These are phyloP conservation scores for Candida tibetensis DNA, from an alignment of 805 yeast species.

Conservation along the genomic window DNA sequence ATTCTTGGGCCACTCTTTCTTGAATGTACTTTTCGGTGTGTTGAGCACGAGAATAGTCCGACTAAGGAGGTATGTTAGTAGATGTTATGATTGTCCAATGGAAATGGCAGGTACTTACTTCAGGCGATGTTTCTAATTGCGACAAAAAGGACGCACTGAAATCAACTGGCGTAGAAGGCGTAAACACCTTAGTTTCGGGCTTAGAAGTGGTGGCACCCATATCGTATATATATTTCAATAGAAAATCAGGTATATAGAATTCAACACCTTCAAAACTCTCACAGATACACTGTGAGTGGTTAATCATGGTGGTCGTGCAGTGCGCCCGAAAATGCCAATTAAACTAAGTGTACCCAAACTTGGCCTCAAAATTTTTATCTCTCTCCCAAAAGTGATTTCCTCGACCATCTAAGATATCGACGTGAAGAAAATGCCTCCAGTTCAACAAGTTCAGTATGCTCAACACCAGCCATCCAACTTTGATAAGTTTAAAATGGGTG, in stretches of 20 bases:
- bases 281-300: conserved; percentile 1
- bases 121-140: conserved; percentile 59
- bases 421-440: conserved; percentile 52
- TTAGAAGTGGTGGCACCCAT: conserved; percentile 65
- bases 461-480: conserved; percentile 74
- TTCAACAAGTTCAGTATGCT: conserved; percentile 59
- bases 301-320: conserved; percentile 5
- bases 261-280: neutral
- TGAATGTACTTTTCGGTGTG: conserved; percentile 64
- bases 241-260: too few relatives aligned
- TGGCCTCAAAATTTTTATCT: conserved; percentile 3
- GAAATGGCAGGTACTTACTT: conserved; percentile 45
- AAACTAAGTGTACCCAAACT: neutral
- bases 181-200: conserved; percentile 63
- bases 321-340: neutral
- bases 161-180: conserved; percentile 66
- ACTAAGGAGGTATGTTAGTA: too few relatives aligned
- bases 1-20: conserved; percentile 58
- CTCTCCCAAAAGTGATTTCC: neutral
- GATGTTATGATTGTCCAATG: conserved; percentile 8
- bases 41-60: conserved; percentile 70
- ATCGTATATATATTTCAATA: too few relatives aligned
- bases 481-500: conserved; percentile 98
- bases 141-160: conserved; percentile 62
- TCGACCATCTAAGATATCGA: too few relatives aligned